phyloP scores from a whole-genome alignment of 1,139 yeast genomes.

The Pichia sp. region DNA sequence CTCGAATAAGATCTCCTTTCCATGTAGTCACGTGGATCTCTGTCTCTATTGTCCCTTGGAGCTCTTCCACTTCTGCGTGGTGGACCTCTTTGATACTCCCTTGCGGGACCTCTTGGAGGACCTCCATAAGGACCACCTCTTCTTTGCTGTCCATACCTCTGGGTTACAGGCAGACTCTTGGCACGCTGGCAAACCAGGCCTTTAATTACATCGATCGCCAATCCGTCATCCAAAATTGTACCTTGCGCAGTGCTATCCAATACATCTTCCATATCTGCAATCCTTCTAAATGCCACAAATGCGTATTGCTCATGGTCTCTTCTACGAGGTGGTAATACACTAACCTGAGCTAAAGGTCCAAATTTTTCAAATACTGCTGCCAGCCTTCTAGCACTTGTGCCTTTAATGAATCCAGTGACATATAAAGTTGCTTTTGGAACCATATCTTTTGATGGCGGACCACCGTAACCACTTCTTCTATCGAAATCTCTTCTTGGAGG shows the following conservation, averaged over 20 bases:
- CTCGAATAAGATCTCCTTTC: constrained; percentile 3
- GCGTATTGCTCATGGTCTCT: constrained; percentile 62
- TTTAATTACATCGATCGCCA: constrained; percentile 34
- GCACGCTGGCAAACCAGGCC: constrained; percentile 49
- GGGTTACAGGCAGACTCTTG: constrained; percentile 2
- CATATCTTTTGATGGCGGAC: constrained; percentile 4
- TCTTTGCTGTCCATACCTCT: constrained; percentile 10
- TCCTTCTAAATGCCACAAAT: constrained; percentile 60
- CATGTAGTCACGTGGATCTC: not conserved
- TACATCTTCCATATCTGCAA: constrained; percentile 58
- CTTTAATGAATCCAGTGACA: constrained; percentile 45
- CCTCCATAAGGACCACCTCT: not conserved
- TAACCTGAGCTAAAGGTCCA: constrained; percentile 60
- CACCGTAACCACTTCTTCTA: not conserved
- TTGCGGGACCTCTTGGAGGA: not conserved
- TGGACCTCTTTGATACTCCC: not conserved
- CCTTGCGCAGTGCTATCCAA: constrained; percentile 44
- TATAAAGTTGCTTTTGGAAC: constrained; percentile 21
- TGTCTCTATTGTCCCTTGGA: not conserved
- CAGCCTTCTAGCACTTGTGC: constrained; percentile 55
- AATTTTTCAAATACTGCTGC: constrained; percentile 66
- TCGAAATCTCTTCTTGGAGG: not conserved
- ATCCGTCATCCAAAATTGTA: constrained; percentile 16
- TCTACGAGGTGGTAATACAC: constrained; percentile 62
- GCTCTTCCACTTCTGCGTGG: constrained; percentile 2